phyloP scores from a whole-genome alignment of 305 asterid genomes.

The Ilex paraguariensis region DNA sequence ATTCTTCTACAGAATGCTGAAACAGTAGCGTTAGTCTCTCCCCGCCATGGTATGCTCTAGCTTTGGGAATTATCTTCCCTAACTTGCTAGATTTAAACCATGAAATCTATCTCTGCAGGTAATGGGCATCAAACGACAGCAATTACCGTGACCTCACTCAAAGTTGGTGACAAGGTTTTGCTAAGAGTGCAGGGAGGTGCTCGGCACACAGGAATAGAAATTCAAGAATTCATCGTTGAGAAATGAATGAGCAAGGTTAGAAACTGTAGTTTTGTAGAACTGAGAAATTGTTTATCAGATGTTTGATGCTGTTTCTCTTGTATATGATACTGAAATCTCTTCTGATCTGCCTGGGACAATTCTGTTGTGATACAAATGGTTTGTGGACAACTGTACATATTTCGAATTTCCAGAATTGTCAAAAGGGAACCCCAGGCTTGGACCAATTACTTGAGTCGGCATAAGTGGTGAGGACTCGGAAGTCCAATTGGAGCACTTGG shows the following conservation, averaged over 20 bases:
- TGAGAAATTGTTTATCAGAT: no score
- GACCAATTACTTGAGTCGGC: no score
- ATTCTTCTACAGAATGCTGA: slow-evolving; percentile 88
- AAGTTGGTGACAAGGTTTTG: slow-evolving; percentile 62
- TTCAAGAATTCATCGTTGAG: slow-evolving; percentile 82
- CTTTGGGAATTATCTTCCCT: background rate
- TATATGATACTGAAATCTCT: no score
- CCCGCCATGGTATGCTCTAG: slow-evolving; percentile 40
- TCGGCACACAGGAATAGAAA: slow-evolving; percentile 80
- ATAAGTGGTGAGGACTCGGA: no score
- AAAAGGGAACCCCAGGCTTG: no score
- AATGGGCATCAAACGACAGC: slow-evolving; percentile 32
- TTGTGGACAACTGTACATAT: no score
- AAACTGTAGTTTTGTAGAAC: no score
- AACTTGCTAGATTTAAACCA: background rate
- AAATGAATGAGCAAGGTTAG: slow-evolving; percentile 29
- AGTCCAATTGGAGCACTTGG: no score
- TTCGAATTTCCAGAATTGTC: no score
- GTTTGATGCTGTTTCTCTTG: no score
- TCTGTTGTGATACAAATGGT: no score
- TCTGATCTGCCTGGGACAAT: no score
- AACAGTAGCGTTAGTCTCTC: slow-evolving; percentile 64
- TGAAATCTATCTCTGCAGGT: slow-evolving; percentile 17
- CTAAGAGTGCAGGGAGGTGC: slow-evolving; percentile 75
- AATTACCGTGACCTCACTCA: slow-evolving; percentile 67